Evolutionary conservation across 306 rosid genomes (phyloP).

Genomic region (Medicago lupulina): DNA sequence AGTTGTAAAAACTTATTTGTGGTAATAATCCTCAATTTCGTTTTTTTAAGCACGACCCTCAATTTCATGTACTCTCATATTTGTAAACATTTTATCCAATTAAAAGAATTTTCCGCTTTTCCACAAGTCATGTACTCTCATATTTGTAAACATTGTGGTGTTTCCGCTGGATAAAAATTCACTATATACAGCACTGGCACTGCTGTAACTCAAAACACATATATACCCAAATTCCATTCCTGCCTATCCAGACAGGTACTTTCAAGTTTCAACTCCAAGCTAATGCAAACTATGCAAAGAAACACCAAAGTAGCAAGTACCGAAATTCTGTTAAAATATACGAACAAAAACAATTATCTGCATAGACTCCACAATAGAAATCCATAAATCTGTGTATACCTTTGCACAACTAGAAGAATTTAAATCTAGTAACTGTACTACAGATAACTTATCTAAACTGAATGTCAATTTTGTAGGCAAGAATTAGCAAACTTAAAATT

Average conservation of each 20-base stretch:
- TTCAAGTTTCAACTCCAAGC: neutral
- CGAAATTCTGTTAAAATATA: neutral
- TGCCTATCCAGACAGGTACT: neutral
- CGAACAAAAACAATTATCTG: neutral
- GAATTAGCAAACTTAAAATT: constrained; percentile 4
- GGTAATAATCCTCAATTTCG: too few relatives aligned
- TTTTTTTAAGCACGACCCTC: too few relatives aligned
- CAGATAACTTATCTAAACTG: constrained; percentile 34
- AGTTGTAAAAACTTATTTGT: too few relatives aligned
- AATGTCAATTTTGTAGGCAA: constrained; percentile 9
- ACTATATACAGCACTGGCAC: too few relatives aligned
- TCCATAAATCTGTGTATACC: constrained; percentile 17
- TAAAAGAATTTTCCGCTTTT: too few relatives aligned
- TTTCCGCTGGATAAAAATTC: too few relatives aligned
- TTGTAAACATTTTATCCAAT: too few relatives aligned
- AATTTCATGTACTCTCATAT: too few relatives aligned
- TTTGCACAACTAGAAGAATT: constrained; percentile 36
- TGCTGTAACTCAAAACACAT: neutral
- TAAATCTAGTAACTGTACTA: constrained; percentile 39
- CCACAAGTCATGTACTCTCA: too few relatives aligned
- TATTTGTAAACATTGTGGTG: too few relatives aligned
- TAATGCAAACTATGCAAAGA: neutral
- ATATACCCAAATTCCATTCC: neutral
- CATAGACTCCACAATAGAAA: constrained; percentile 8
- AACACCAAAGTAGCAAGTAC: neutral